phyloP scores from a whole-genome alignment of 2,329 filamentous ascomycete genomes.

The Sarocladiaceae sp. region DNA sequence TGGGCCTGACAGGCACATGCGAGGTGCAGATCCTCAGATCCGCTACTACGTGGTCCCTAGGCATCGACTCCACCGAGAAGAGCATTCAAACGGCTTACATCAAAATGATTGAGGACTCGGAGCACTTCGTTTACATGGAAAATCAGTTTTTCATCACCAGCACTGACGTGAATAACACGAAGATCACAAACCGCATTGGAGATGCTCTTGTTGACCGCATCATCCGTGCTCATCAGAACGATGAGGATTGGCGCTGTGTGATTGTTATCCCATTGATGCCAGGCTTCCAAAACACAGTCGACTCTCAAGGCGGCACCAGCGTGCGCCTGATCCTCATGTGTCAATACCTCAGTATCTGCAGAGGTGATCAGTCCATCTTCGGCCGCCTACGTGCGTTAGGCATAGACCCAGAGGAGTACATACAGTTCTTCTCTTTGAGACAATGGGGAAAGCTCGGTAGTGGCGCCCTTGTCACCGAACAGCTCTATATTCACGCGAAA shows the following conservation, averaged over 20 bases:
- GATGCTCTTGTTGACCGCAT: conserved; percentile 93
- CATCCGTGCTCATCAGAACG: conserved; percentile 74
- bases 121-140: conserved; percentile 98
- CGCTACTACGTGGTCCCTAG: conserved; percentile 86
- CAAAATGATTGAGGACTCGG: conserved; percentile 89
- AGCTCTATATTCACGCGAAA: conserved; percentile 97
- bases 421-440: conserved; percentile 88
- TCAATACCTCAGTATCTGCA: conserved; percentile 93
- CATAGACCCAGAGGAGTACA: conserved; percentile 92
- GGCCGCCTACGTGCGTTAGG: conserved; percentile 72
- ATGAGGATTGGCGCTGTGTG: conserved; percentile 85
- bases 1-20: conserved; percentile 89
- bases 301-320: conserved; percentile 89
- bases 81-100: conserved; percentile 96
- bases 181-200: conserved; percentile 88
- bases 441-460: conserved; percentile 90
- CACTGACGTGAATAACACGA: conserved; percentile 80
- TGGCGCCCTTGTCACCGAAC: conserved; percentile 84
- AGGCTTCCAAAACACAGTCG: conserved; percentile 97
- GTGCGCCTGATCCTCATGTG: conserved; percentile 95
- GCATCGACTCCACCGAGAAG: conserved; percentile 81
- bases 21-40: conserved; percentile 95
- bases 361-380: conserved; percentile 89
- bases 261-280: conserved; percentile 94
- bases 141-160: conserved; percentile 98